Evolutionary conservation across 768 basidiomycete species (phyloP).

Genomic region (Pholiota microspora): DNA sequence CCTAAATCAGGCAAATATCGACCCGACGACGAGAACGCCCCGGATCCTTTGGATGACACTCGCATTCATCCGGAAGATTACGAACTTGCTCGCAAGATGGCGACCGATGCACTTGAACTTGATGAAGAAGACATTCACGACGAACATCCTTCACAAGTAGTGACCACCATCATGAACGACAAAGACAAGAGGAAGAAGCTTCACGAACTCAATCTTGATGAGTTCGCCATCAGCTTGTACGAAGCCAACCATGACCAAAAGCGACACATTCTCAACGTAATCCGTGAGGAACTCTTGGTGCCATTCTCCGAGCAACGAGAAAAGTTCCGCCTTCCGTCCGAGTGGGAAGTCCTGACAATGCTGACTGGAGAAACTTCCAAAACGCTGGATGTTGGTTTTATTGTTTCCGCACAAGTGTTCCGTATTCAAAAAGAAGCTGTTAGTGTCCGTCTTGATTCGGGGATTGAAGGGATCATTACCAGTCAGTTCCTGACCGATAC

Average conservation of each 20-base stretch:
- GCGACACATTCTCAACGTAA: constrained; percentile 85
- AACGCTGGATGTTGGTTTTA: constrained; percentile 75
- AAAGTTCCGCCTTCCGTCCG: constrained; percentile 58
- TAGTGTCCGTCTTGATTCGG: constrained; percentile 84
- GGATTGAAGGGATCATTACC: constrained; percentile 81
- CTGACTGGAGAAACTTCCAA: constrained; percentile 86
- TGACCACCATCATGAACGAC: constrained; percentile 84
- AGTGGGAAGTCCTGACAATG: constrained; percentile 91
- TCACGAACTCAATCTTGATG: constrained; percentile 89
- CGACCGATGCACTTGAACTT: constrained; percentile 93
- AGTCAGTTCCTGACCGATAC: constrained; percentile 56
- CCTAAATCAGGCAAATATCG: constrained; percentile 62
- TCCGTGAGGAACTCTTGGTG: constrained; percentile 78
- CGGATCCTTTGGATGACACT: constrained; percentile 92
- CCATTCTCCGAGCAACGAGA: constrained; percentile 79
- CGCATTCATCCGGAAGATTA: constrained; percentile 98
- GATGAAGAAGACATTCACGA: constrained; percentile 96
- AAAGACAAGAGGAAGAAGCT: constrained; percentile 76
- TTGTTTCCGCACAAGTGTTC: constrained; percentile 72
- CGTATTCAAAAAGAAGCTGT: constrained; percentile 53
- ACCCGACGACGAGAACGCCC: constrained; percentile 64
- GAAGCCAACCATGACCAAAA: constrained; percentile 83
- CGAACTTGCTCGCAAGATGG: constrained; percentile 97
- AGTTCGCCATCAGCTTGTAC: constrained; percentile 91
- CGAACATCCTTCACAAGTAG: constrained; percentile 88